Conservation (phyloP, 495 filamentous ascomycete genomes). For the Evernia prunastri region DNA sequence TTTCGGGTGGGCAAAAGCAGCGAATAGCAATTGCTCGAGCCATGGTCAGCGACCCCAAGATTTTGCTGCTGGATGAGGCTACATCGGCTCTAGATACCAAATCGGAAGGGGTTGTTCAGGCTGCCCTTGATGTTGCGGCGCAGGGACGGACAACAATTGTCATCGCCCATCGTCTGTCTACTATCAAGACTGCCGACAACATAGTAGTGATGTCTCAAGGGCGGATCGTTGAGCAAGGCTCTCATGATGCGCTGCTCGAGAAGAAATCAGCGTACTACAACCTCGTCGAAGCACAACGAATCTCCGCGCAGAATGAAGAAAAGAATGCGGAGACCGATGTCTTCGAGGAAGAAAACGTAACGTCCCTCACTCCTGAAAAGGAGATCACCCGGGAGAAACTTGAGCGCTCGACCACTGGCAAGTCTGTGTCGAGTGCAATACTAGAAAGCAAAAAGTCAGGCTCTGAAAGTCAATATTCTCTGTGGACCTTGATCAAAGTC, state of each 20-base stretch:
- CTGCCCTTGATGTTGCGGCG: constrained; percentile 79
- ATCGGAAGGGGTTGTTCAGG: constrained; percentile 90
- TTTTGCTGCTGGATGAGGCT: constrained; percentile 89
- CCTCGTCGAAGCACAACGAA: constrained; percentile 73
- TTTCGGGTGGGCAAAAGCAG: constrained; percentile 95
- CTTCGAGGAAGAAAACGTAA: constrained; percentile 28
- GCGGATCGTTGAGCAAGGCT: constrained; percentile 82
- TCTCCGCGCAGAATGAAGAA: constrained; percentile 60
- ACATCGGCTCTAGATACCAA: constrained; percentile 94
- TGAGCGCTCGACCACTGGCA: constrained; percentile 56
- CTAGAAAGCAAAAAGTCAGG: constrained; percentile 44
- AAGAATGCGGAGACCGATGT: constrained; percentile 31
- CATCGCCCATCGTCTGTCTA: constrained; percentile 90
- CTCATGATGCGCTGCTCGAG: constrained; percentile 63
- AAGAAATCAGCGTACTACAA: constrained; percentile 58
- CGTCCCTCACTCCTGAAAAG: constrained; percentile 24
- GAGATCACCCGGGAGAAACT: constrained; percentile 46
- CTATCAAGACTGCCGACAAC: constrained; percentile 88
- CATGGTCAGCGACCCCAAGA: constrained; percentile 90
- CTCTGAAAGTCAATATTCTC: constrained; percentile 47
- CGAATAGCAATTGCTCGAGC: constrained; percentile 85
- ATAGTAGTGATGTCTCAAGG: constrained; percentile 90
- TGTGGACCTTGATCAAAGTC: constrained; percentile 81
- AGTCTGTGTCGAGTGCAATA: constrained; percentile 63
- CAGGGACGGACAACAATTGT: constrained; percentile 92